Base-by-base conservation (phyloP, 805 yeast genomes). In the Pichia heedii region DNA sequence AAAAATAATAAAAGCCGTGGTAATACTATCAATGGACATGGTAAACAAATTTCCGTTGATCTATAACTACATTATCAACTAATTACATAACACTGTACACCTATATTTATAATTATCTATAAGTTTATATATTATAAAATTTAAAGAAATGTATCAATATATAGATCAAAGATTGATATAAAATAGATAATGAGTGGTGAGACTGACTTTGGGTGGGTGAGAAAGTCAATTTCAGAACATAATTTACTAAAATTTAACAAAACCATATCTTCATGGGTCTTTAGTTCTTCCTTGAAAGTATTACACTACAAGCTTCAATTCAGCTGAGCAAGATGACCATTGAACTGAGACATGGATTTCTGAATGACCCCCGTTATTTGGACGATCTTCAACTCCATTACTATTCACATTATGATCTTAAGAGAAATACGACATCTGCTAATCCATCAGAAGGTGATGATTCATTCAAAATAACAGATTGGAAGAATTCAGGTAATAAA, bases 401-500 rank as follows among this genome's bases (percentile, higher is more conserved):
- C 40, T 58, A 54, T 38, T 60, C 63, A 13, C 93, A 93, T 63
- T 90, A 75, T 58, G 96, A 88, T 57, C 90, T 87, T 56, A 90
- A 93, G 60, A 76, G 97, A 39, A 96, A 93, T 60, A 83, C 80
- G 51, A 84, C 96, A 2, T 84, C 86, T 47, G 96, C 95, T 19
- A 84, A 79, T 54, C 95, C 96, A 2, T 56, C 62, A 29, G 67
- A 79, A 2, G 74, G 69, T 10, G 78, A 71, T 26, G 80, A 76
- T 54, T 73, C 71, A 50, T 85, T 82, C 57, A 82, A 86, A 4
- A 81, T 84, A 3, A 63, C 77, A 2, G 97, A 90, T 57, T 93
- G 98, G 98, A 84, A 94, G 51, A 74, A 81, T 26, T 84, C 87
- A 73, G 79, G 82, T 48, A 96, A 88, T 52, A 76, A 96, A 36